Evolutionary conservation across 306 rosid species (phyloP).

Genomic region (Malus orientalis): DNA sequence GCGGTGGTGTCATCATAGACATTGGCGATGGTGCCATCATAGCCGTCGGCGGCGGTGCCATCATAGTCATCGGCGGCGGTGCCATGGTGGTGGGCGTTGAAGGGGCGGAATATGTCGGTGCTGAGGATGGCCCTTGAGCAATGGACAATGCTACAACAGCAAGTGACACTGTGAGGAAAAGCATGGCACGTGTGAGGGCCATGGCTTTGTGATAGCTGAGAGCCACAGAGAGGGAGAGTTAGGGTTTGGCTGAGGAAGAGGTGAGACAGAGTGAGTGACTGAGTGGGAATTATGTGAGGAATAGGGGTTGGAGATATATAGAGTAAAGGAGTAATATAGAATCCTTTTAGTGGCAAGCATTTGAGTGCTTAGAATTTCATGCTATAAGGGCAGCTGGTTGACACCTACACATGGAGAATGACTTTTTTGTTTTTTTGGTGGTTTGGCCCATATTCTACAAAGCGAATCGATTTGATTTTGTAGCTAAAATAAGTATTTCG

Average conservation of each 20-base stretch:
- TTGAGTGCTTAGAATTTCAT: conserved; percentile 15
- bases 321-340: conserved; percentile 4
- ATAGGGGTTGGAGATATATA: conserved; percentile 31
- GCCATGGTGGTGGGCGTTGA: background rate
- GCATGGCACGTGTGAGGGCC: conserved; percentile 45
- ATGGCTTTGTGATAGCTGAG: conserved; percentile 16
- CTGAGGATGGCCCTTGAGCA: conserved; percentile 39
- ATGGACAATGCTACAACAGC: conserved; percentile 34
- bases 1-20: background rate
- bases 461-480: too few species aligned
- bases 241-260: background rate
- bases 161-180: conserved; percentile 28
- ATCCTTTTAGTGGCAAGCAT: background rate
- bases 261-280: background rate
- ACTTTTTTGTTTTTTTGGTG: too few species aligned
- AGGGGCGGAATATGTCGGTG: conserved; percentile 12
- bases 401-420: conserved; percentile 12
- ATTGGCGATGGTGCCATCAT: background rate
- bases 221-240: background rate
- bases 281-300: conserved; percentile 6
- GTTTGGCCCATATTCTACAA: too few species aligned
- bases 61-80: background rate
- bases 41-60: background rate
- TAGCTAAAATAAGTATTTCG: too few species aligned
- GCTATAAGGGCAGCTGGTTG: background rate